Conservation (phyloP, 2,329 filamentous ascomycete genomes). For the Botrytis byssoidea region DNA sequence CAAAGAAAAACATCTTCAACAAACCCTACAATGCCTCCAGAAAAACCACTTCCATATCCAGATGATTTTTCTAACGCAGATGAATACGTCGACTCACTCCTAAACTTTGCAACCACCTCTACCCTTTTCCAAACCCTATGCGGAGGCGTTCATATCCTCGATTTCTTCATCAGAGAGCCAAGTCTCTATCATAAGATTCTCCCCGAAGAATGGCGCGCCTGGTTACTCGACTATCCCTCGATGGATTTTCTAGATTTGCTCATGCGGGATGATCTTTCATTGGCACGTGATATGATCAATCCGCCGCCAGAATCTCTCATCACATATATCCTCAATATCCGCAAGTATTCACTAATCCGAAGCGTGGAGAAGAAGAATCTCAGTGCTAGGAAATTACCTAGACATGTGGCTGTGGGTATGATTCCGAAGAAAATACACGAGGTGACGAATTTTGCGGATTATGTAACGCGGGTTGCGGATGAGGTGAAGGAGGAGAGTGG, state of each 20-base stretch:
- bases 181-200: conserved; percentile 78
- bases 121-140: conserved; percentile 84
- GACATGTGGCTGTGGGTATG: conserved; percentile 83
- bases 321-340: conserved; percentile 69
- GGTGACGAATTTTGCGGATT: conserved; percentile 85
- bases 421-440: conserved; percentile 95
- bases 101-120: conserved; percentile 72
- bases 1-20: not conserved
- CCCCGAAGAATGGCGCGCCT: conserved; percentile 76
- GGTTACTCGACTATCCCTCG: conserved; percentile 68
- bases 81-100: conserved; percentile 73
- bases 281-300: conserved; percentile 22
- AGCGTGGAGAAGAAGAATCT: conserved; percentile 41
- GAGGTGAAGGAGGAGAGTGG: conserved; percentile 59
- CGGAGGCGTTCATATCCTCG: conserved; percentile 93
- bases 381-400: conserved; percentile 56
- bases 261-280: conserved; percentile 69
- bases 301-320: conserved; percentile 52
- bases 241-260: conserved; percentile 78
- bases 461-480: conserved; percentile 62
- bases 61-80: conserved; percentile 64
- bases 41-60: conserved; percentile 33
- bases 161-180: conserved; percentile 87
- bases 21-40: conserved; percentile 31
- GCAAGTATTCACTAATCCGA: conserved; percentile 65